These are phyloP conservation scores for Helianthus annuus DNA, from an alignment of 129 eudicot genomes.

Conservation along the genomic window DNA sequence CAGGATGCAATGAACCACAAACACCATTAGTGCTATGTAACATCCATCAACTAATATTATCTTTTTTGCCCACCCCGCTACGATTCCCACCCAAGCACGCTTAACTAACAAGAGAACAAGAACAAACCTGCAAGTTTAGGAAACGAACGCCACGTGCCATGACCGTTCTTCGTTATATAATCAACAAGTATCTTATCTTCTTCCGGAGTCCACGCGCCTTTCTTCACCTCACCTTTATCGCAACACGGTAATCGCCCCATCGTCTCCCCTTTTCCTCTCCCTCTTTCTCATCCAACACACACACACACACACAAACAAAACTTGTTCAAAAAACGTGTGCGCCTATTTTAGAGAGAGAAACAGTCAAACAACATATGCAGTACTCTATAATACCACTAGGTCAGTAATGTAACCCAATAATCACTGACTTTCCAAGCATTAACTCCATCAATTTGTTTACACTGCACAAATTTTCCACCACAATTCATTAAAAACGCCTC, in stretches of 20 bases:
- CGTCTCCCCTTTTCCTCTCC: conserved; percentile 28
- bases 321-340: conserved; percentile 1
- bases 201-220: conserved; percentile 86
- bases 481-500: no score
- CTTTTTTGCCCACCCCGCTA: no score
- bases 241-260: conserved; percentile 62
- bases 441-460: neutral
- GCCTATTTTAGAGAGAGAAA: conserved; percentile 11
- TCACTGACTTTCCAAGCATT: conserved; percentile 30
- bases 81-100: no score
- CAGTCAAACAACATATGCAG: conserved; percentile 34
- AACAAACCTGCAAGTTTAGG: conserved; percentile 78
- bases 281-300: conserved; percentile 34
- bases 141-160: conserved; percentile 77
- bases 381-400: conserved; percentile 21
- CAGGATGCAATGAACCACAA: neutral
- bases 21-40: no score
- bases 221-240: conserved; percentile 54
- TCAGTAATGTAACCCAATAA: conserved; percentile 43
- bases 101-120: neutral
- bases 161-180: conserved; percentile 63
- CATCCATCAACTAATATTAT: no score
- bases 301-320: conserved; percentile 17
- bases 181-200: conserved; percentile 84
- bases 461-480: neutral